phyloP scores from a whole-genome alignment of 2,329 filamentous ascomycete species.

The Alternaria gaisen region DNA sequence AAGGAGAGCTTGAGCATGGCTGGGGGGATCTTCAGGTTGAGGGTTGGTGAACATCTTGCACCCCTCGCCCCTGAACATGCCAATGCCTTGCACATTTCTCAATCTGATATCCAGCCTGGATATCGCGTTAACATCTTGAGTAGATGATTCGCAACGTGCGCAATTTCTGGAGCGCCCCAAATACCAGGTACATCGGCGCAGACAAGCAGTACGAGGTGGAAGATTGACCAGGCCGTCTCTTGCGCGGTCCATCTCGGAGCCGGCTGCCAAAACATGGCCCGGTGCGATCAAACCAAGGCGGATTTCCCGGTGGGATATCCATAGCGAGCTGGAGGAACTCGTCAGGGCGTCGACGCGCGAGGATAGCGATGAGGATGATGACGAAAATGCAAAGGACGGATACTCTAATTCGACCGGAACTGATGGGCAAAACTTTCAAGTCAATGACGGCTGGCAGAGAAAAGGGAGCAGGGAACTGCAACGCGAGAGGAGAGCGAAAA shows the following conservation, averaged over 20 bases:
- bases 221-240: constrained; percentile 2
- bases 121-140: constrained; percentile 11
- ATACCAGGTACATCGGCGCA: constrained; percentile 9
- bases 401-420: not conserved
- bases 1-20: constrained; percentile 32
- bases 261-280: constrained; percentile 5
- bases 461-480: constrained; percentile 5
- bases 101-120: not conserved
- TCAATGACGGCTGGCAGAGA: not conserved
- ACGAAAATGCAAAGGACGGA: not conserved
- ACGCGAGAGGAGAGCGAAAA: constrained; percentile 12
- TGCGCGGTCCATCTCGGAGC: constrained; percentile 4
- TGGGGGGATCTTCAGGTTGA: constrained; percentile 41
- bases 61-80: constrained; percentile 2
- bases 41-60: constrained; percentile 37
- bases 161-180: constrained; percentile 4
- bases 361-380: constrained; percentile 11
- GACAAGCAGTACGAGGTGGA: constrained; percentile 12
- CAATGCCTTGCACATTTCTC: not conserved
- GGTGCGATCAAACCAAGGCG: not conserved
- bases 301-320: constrained; percentile 4
- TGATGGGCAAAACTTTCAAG: not conserved
- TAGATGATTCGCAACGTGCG: constrained; percentile 13
- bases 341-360: constrained; percentile 14
- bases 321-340: constrained; percentile 13